phyloP scores from a whole-genome alignment of 1,284 basidiomycete genomes.

The Albatrellus sp. region DNA sequence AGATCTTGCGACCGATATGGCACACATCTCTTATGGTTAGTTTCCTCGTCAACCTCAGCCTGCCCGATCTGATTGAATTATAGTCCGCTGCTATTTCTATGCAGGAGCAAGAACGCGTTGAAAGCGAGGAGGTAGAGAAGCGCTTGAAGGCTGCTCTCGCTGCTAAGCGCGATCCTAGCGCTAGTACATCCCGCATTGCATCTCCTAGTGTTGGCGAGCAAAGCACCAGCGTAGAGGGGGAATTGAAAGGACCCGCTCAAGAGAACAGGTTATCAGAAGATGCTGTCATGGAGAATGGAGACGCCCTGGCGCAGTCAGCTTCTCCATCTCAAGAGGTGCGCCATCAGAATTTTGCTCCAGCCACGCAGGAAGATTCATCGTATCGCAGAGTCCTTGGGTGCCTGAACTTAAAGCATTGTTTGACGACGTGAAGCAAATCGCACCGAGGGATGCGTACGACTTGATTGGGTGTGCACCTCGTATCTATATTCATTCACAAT shows the following conservation, averaged over 20 bases:
- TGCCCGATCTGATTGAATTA: background rate
- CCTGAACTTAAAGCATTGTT: conserved; percentile 59
- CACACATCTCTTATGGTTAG: conserved; percentile 51
- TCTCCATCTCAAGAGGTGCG: conserved; percentile 14
- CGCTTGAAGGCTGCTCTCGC: conserved; percentile 63
- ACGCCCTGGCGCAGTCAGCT: conserved; percentile 9
- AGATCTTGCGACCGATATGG: conserved; percentile 77
- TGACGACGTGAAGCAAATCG: conserved; percentile 54
- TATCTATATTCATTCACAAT: conserved; percentile 5
- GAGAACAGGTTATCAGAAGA: conserved; percentile 31
- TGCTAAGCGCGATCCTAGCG: conserved; percentile 59
- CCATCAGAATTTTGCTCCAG: background rate
- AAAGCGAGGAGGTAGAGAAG: conserved; percentile 63
- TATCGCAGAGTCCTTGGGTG: conserved; percentile 58
- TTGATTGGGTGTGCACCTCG: conserved; percentile 55
- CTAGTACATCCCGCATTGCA: conserved; percentile 41
- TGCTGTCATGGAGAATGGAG: conserved; percentile 31
- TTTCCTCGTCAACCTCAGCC: conserved; percentile 8
- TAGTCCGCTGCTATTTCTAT: conserved; percentile 45
- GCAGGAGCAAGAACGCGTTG: conserved; percentile 52
- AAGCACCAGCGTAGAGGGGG: conserved; percentile 14
- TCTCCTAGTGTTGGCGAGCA: conserved; percentile 35
- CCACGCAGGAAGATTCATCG: background rate
- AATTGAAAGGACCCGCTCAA: conserved; percentile 20
- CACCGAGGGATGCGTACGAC: conserved; percentile 50